Evolutionary conservation across 768 basidiomycete genomes (phyloP).

Genomic region (Roridomyces roridus): DNA sequence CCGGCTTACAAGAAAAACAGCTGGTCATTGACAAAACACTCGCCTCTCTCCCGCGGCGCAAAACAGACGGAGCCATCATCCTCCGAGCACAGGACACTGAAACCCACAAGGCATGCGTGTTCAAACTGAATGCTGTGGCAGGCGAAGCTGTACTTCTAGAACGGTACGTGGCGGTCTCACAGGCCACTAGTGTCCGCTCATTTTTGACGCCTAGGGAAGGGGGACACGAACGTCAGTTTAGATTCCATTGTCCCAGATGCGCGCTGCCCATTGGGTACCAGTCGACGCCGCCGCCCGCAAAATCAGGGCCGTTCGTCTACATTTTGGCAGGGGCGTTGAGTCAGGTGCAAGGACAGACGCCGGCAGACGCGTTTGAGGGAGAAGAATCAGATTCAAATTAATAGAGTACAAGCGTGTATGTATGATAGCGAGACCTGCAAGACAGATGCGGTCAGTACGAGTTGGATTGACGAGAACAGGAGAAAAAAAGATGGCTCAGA

Average conservation of each 20-base stretch:
- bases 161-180: conserved; percentile 55
- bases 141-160: conserved; percentile 78
- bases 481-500: conserved; percentile 55
- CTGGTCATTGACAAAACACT: conserved; percentile 84
- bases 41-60: conserved; percentile 69
- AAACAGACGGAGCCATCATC: conserved; percentile 82
- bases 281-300: conserved; percentile 74
- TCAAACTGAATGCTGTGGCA: conserved; percentile 84
- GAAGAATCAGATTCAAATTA: conserved; percentile 28
- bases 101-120: conserved; percentile 65
- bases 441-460: conserved; percentile 23
- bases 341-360: conserved; percentile 88
- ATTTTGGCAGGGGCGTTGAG: conserved; percentile 83
- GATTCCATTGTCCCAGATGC: conserved; percentile 74
- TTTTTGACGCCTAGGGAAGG: conserved; percentile 47
- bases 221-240: conserved; percentile 79
- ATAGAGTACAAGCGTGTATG: conserved; percentile 1
- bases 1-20: conserved; percentile 39
- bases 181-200: background rate
- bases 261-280: conserved; percentile 79
- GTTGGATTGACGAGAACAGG: conserved; percentile 7
- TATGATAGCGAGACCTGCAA: background rate
- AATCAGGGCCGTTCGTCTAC: conserved; percentile 81
- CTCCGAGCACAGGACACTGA: conserved; percentile 75
- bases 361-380: conserved; percentile 80